Percentiles rank a stretch among this genome's conserved stretches.
These are phyloP conservation scores for Plectranthus barbatus DNA, from an alignment of 257 asterid genomes.

Conservation along the genomic window DNA sequence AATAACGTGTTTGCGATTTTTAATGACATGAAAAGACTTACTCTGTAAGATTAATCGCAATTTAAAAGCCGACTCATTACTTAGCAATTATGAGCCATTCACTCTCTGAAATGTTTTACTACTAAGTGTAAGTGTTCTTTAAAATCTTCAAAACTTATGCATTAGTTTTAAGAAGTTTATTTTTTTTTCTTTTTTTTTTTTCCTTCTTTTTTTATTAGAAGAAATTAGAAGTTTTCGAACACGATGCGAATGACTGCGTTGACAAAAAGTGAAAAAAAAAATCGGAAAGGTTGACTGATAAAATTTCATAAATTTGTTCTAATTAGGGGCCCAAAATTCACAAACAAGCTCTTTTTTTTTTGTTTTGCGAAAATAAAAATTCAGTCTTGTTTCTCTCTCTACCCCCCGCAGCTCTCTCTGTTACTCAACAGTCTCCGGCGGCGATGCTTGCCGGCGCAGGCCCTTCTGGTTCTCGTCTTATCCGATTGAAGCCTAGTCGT, in stretches of 20 bases:
- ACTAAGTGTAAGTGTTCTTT: neutral
- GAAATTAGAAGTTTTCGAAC: neutral
- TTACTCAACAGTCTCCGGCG: slow-evolving; percentile 20
- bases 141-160: too few relatives aligned
- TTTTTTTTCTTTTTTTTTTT: too few relatives aligned
- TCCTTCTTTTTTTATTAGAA: too few relatives aligned
- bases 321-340: slow-evolving; percentile 11
- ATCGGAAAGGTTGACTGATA: slow-evolving; percentile 23
- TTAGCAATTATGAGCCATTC: too few relatives aligned
- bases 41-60: too few relatives aligned
- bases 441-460: slow-evolving; percentile 24
- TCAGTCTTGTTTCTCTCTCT: slow-evolving; percentile 12
- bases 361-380: neutral
- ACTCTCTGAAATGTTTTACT: too few relatives aligned
- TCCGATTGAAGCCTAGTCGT: neutral
- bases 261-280: slow-evolving; percentile 4
- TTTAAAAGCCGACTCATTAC: too few relatives aligned
- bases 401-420: neutral
- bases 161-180: too few relatives aligned
- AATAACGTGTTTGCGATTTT: too few relatives aligned
- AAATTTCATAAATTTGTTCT: slow-evolving; percentile 3
- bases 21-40: too few relatives aligned
- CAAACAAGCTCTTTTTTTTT: slow-evolving; percentile 9
- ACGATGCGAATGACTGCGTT: slow-evolving; percentile 22
- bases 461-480: neutral